Percentiles rank a stretch among this genome's conserved stretches.
Evolutionary conservation across 768 basidiomycete species (phyloP).

Genomic region (Serendipita vermifera): DNA sequence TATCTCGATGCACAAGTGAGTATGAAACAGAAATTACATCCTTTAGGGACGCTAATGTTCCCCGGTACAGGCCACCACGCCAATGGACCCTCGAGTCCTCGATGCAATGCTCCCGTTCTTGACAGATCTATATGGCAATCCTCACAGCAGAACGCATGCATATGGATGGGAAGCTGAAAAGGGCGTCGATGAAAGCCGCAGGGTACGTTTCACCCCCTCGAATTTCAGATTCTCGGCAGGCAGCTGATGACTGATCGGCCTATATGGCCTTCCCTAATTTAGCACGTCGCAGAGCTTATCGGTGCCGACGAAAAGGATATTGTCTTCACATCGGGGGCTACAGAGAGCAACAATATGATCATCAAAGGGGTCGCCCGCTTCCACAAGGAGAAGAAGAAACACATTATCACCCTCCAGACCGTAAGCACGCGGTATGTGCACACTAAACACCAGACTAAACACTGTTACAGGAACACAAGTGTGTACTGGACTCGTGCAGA

Average conservation of each 20-base stretch:
- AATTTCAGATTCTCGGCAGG: not conserved
- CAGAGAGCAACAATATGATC: conserved; percentile 94
- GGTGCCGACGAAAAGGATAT: conserved; percentile 93
- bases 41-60: not conserved
- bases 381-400: conserved; percentile 82
- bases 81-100: conserved; percentile 90
- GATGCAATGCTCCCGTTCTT: conserved; percentile 94
- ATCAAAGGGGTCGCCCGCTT: conserved; percentile 96
- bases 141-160: conserved; percentile 94
- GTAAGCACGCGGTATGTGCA: conserved; percentile 31
- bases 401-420: conserved; percentile 91
- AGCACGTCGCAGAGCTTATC: conserved; percentile 86
- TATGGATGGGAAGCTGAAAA: conserved; percentile 99
- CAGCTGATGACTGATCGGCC: not conserved
- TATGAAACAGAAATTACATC: not conserved
- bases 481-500: conserved; percentile 94
- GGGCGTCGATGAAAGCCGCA: conserved; percentile 83
- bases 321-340: conserved; percentile 94
- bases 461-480: conserved; percentile 82
- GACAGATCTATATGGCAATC: conserved; percentile 94
- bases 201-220: conserved; percentile 35
- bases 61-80: conserved; percentile 75
- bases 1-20: conserved; percentile 95
- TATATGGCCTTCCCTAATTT: conserved; percentile 3
- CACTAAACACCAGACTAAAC: conserved; percentile 1